A percentile compares a stretch with the other conserved stretches of the same genome.
These are phyloP conservation scores for Melaleuca quinquenervia DNA, from an alignment of 345 rosid genomes.

Conservation along the genomic window DNA sequence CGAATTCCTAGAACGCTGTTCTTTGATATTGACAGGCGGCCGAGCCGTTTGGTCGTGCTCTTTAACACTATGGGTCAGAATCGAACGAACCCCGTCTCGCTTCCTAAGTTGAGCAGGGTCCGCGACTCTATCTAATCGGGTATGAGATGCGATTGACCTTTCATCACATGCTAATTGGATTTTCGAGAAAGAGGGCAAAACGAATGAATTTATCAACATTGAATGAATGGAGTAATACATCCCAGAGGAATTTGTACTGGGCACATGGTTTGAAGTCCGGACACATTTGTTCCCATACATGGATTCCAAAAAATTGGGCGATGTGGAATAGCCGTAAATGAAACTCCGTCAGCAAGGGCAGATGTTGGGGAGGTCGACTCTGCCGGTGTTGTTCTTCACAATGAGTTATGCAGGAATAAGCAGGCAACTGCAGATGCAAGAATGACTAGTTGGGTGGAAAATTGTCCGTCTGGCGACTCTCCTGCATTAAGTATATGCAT, in stretches of 20 bases:
- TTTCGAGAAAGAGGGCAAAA: background rate
- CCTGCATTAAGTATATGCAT: background rate
- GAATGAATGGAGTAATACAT: background rate
- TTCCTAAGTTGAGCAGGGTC: background rate
- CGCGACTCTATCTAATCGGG: background rate
- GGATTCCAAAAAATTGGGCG: background rate
- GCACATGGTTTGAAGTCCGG: background rate
- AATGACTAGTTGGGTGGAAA: background rate
- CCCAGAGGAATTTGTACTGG: background rate
- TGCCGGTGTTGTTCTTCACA: background rate
- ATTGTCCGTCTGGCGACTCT: background rate
- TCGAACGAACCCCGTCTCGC: background rate
- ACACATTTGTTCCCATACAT: background rate
- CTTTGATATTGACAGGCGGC: background rate
- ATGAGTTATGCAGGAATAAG: background rate
- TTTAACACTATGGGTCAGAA: background rate
- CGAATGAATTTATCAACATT: background rate
- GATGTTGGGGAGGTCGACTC: background rate
- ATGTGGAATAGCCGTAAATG: background rate
- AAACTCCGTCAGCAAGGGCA: background rate
- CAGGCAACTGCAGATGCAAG: background rate
- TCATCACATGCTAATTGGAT: background rate
- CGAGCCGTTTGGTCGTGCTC: background rate
- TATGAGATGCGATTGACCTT: background rate
- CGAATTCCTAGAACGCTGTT: background rate